Evolutionary conservation across 2,329 filamentous ascomycete species (phyloP), one percentile per base, ranked within the genome.

Genomic region (Domatiomyces globalis): DNA sequence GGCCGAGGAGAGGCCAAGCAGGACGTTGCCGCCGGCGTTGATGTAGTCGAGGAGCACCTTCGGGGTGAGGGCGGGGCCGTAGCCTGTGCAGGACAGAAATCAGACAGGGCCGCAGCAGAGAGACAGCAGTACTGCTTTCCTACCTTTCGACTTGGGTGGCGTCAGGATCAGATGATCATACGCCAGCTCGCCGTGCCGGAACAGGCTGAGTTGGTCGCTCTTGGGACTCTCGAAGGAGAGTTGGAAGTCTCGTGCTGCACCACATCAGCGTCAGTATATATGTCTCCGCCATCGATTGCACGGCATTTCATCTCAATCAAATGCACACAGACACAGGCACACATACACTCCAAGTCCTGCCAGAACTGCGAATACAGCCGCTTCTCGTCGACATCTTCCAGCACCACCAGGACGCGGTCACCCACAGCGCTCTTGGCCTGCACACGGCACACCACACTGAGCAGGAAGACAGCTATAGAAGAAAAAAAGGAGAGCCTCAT

Each of bases 101-200:
- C 45, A 56, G 36, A 46, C 29, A 49, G 36, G 46, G n/a, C 47
- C 60, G 62, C 58, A 65, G 62, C 65, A 62, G 56, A 55, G 29
- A 45, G 19, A 20, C 49, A 20, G n/a, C 27, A 39, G 22, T 29
- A 18, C 46, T 42, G 49, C 46, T 60, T 46, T 25, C 67, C 51
- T 66, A 87, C 85, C 89, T 78, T 98, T 98, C 29, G 86, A 80
- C 70, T 90, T 94, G 54, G 83, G 81, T 49, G 92, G 92, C 58
- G 96, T 80, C 60, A 98, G 77, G 58, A 96, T 69, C 58, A 96
- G 73, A 70, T 98, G 90, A 71, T 96, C 90, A 70, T 89, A 96
- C 57, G 79, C 81, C 67, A 85, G 81, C 72, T 92, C 87, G 65
- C 90, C 92, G 57, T 92, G 81, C 65, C 80, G 76, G 73, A 95